Evolutionary conservation across 2,329 filamentous ascomycete genomes (phyloP).

Genomic region (Aspergillus sp.): DNA sequence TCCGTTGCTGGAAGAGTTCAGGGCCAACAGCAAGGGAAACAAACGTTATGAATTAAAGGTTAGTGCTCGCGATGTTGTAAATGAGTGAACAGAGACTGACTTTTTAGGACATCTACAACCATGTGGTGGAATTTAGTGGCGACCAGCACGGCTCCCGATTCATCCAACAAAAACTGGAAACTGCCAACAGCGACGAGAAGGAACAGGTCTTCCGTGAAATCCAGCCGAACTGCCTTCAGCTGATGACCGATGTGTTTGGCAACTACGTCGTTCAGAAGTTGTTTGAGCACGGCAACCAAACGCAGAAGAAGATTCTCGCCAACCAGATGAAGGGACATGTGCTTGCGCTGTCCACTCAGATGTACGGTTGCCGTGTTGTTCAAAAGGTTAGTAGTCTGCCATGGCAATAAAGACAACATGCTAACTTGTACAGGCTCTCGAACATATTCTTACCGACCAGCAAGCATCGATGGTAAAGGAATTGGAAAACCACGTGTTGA

Average conservation of each 20-base stretch:
- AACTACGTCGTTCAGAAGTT: slow-evolving; percentile 99
- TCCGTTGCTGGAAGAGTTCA: slow-evolving; percentile 70
- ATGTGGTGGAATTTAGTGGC: slow-evolving; percentile 90
- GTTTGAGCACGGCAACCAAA: slow-evolving; percentile 90
- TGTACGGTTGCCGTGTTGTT: slow-evolving; percentile 92
- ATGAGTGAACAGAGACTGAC: slow-evolving; percentile 8
- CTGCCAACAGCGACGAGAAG: slow-evolving; percentile 92
- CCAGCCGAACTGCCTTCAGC: slow-evolving; percentile 69
- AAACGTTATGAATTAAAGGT: slow-evolving; percentile 74
- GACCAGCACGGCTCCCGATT: slow-evolving; percentile 95
- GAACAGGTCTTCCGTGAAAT: slow-evolving; percentile 85
- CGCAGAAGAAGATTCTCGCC: slow-evolving; percentile 82
- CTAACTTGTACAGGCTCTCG: slow-evolving; percentile 60
- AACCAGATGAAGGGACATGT: slow-evolving; percentile 84
- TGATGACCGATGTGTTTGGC: slow-evolving; percentile 95
- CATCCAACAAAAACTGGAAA: slow-evolving; percentile 87
- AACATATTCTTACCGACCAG: slow-evolving; percentile 86
- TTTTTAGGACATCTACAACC: slow-evolving; percentile 66
- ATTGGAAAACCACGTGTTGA: slow-evolving; percentile 66
- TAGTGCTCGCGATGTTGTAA: slow-evolving; percentile 5
- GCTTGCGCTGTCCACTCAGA: slow-evolving; percentile 69
- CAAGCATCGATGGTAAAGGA: slow-evolving; percentile 79
- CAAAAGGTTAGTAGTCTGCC: slow-evolving; percentile 62
- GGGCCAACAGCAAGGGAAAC: slow-evolving; percentile 62
- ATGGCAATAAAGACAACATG: background rate